Conservation (phyloP, 441 rosid genomes). For the Eruca vesicaria region DNA sequence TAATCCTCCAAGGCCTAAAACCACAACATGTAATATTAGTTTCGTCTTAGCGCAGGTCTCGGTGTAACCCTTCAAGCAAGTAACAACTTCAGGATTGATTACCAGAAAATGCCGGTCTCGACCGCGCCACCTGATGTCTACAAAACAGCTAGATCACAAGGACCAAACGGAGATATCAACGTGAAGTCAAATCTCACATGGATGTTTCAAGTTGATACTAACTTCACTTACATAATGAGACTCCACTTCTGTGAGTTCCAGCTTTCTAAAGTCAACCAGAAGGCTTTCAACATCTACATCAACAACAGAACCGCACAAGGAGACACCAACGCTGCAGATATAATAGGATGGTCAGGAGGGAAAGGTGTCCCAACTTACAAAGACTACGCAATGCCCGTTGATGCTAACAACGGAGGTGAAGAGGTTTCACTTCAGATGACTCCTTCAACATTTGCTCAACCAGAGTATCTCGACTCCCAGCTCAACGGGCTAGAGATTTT, state of each 20-base stretch:
- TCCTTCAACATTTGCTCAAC: slow-evolving; percentile 36
- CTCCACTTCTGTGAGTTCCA: slow-evolving; percentile 58
- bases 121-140: slow-evolving; percentile 54
- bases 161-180: slow-evolving; percentile 40
- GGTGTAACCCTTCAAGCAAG: slow-evolving; percentile 42
- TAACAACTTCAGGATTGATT: slow-evolving; percentile 36
- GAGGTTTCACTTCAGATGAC: slow-evolving; percentile 46
- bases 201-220: slow-evolving; percentile 55
- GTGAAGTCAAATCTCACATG: slow-evolving; percentile 56
- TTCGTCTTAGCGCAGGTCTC: slow-evolving; percentile 21
- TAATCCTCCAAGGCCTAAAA: neutral
- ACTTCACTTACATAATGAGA: slow-evolving; percentile 60
- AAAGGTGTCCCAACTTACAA: slow-evolving; percentile 42
- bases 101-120: slow-evolving; percentile 31
- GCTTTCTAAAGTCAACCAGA: slow-evolving; percentile 42
- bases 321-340: slow-evolving; percentile 38
- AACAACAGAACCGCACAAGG: slow-evolving; percentile 51
- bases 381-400: slow-evolving; percentile 48
- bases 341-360: slow-evolving; percentile 49
- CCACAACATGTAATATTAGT: neutral
- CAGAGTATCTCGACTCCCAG: slow-evolving; percentile 40
- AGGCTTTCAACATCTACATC: slow-evolving; percentile 50
- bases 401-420: slow-evolving; percentile 29
- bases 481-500: slow-evolving; percentile 64
- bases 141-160: slow-evolving; percentile 55